Evolutionary conservation across 176 grass and related monocot genomes (phyloP).

Genomic region (Aechmea fasciata): DNA sequence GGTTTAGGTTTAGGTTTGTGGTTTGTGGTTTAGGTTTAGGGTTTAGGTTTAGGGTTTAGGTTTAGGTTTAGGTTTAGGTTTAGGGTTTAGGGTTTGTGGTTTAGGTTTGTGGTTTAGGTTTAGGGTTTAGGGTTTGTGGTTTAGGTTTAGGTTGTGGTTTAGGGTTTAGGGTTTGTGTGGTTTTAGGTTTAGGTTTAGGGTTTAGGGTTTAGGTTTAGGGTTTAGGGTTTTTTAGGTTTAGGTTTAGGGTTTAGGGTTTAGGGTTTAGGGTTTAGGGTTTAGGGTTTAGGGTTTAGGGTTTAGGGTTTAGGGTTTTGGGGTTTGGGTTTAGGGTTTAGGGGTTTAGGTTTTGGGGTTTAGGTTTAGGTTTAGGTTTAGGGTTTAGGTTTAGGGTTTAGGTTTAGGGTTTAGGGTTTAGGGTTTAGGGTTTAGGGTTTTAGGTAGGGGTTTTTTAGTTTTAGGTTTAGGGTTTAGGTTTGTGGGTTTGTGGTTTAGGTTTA

Average conservation of each 20-base stretch:
- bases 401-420: slow-evolving; percentile 16
- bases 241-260: slow-evolving; percentile 9
- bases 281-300: slow-evolving; percentile 13
- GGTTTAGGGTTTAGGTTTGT: too few species aligned
- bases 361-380: neutral
- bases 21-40: too few species aligned
- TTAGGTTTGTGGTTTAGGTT: too few species aligned
- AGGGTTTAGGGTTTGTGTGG: slow-evolving; percentile 7
- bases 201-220: slow-evolving; percentile 10
- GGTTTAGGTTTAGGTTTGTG: neutral
- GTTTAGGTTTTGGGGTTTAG: neutral
- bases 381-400: neutral
- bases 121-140: too few species aligned
- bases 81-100: too few species aligned
- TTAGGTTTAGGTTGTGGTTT: slow-evolving; percentile 6
- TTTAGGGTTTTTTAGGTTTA: neutral
- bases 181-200: slow-evolving; percentile 10
- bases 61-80: too few species aligned
- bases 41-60: too few species aligned
- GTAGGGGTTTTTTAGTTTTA: too few species aligned
- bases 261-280: slow-evolving; percentile 16
- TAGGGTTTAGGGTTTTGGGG: slow-evolving; percentile 13
- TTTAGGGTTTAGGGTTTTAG: too few species aligned
- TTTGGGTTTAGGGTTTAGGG: slow-evolving; percentile 17
- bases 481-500: too few species aligned